phyloP scores from a whole-genome alignment of 441 rosid species.

The Corymbia calophylla region DNA sequence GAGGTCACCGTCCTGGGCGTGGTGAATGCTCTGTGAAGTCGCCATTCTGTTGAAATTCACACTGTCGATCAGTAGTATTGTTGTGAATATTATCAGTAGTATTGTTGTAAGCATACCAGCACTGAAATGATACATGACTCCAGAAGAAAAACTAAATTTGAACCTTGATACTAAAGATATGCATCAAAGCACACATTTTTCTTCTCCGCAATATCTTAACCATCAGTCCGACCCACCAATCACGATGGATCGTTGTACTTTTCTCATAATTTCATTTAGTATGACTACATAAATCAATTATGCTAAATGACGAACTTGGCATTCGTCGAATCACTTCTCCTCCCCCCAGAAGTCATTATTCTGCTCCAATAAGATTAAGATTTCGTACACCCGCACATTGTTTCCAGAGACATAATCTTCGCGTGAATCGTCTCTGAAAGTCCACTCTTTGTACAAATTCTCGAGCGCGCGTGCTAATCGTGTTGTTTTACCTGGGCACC shows the following conservation, averaged over 20 bases:
- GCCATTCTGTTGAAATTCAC: not conserved
- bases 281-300: not conserved
- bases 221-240: rapidly evolving
- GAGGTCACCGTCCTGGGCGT: constrained; percentile 15
- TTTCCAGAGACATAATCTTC: not conserved
- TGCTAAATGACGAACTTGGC: not conserved
- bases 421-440: not conserved
- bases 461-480: not conserved
- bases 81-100: not conserved
- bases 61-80: not conserved
- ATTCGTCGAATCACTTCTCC: not conserved
- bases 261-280: not conserved
- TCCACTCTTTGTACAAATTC: not conserved
- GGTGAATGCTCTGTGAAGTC: constrained; percentile 1
- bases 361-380: not conserved
- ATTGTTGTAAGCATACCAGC: not conserved
- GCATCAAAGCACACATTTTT: not conserved
- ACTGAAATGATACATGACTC: not conserved
- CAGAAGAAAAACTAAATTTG: not conserved
- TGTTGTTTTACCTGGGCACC: not conserved
- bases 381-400: not conserved
- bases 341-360: not conserved
- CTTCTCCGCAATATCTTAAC: not conserved
- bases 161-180: not conserved
- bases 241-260: not conserved